Conservation (phyloP, 805 yeast species). For the Nakazawaea holstii region DNA sequence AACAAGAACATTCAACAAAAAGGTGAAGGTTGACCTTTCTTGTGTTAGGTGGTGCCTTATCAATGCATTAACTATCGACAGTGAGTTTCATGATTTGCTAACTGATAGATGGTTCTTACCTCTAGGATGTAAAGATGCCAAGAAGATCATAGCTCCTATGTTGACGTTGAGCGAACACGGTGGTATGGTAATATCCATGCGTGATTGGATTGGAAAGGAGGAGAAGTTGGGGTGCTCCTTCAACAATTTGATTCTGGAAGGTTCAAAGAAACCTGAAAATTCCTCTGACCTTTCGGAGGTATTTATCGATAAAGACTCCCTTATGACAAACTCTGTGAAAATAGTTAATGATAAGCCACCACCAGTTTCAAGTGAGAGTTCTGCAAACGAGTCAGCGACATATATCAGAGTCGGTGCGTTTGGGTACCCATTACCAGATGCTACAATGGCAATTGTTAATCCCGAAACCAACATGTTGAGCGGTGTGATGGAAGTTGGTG, state of each 20-base stretch:
- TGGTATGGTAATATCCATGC: constrained; percentile 86
- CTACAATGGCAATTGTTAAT: constrained; percentile 88
- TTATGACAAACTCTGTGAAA: constrained; percentile 67
- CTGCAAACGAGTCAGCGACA: constrained; percentile 32
- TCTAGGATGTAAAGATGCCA: constrained; percentile 73
- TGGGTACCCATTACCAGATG: constrained; percentile 93
- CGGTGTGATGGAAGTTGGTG: constrained; percentile 80
- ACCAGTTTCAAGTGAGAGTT: constrained; percentile 31
- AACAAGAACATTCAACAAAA: constrained; percentile 74
- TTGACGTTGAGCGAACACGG: constrained; percentile 89
- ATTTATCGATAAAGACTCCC: constrained; percentile 64
- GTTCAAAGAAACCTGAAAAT: constrained; percentile 23
- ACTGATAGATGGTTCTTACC: constrained; percentile 90
- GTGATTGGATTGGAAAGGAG: constrained; percentile 82
- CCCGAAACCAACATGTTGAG: constrained; percentile 82
- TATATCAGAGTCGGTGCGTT: constrained; percentile 79
- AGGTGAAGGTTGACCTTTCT: constrained; percentile 70
- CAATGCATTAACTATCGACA: constrained; percentile 83
- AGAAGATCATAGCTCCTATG: constrained; percentile 81
- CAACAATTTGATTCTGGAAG: constrained; percentile 32
- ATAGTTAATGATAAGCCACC: constrained; percentile 57
- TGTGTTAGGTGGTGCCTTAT: constrained; percentile 86
- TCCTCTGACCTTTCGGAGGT: constrained; percentile 54
- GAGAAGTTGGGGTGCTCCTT: constrained; percentile 53
- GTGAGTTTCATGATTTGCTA: constrained; percentile 85